Evolutionary conservation across 108 stramenopile species (phyloP).

Genomic region (Nitzschia sp.): DNA sequence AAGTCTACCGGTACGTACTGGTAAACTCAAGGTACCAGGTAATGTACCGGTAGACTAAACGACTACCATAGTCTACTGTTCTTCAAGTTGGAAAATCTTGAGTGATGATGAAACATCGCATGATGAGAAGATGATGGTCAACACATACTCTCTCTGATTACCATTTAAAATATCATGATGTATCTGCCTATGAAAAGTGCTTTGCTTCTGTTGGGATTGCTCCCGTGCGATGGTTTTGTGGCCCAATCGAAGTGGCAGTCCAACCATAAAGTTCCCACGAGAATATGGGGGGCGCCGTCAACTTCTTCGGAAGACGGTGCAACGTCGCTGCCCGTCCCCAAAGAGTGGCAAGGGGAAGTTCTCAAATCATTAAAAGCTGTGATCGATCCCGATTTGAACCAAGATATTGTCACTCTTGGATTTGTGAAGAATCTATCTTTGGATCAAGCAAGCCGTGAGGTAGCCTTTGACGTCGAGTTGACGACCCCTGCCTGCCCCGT

Average conservation of each 20-base stretch:
- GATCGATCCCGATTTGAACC: conserved; percentile 77
- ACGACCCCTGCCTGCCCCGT: conserved; percentile 83
- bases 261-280: not conserved
- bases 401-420: conserved; percentile 78
- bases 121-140: no score
- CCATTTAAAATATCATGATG: no score
- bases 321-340: conserved; percentile 33
- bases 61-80: no score
- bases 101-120: no score
- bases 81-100: no score
- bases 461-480: conserved; percentile 71
- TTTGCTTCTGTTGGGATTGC: not conserved
- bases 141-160: no score
- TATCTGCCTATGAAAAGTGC: not conserved
- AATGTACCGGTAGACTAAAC: no score
- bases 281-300: not conserved
- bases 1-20: no score
- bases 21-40: no score
- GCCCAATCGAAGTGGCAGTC: not conserved
- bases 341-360: conserved; percentile 73
- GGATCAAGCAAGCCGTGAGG: conserved; percentile 44
- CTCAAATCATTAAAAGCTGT: conserved; percentile 54
- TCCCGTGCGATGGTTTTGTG: not conserved
- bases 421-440: conserved; percentile 69
- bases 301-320: not conserved